A percentile compares a stretch with the other conserved stretches of the same genome.
Conservation (phyloP, 2,329 filamentous ascomycete species). For the Pyrenophora tritici-repentis region DNA sequence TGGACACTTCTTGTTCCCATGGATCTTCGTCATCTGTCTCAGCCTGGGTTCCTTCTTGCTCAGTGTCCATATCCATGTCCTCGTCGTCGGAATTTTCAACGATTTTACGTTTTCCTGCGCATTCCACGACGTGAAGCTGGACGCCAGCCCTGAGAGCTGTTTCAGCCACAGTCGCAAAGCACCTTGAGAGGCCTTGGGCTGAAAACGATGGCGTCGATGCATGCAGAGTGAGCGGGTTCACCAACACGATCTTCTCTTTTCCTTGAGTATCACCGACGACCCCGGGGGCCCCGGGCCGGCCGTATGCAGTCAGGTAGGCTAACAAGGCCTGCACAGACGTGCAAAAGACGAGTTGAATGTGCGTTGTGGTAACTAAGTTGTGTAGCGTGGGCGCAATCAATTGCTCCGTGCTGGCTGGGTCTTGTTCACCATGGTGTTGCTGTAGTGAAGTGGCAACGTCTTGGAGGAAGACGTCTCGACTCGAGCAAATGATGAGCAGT, state of each 20-base stretch:
- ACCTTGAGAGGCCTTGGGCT: conserved; percentile 70
- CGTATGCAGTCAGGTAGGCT: conserved; percentile 67
- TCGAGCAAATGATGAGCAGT: conserved; percentile 72
- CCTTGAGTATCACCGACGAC: conserved; percentile 11
- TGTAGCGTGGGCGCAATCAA: conserved; percentile 69
- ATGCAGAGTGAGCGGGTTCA: conserved; percentile 69
- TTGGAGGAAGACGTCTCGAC: conserved; percentile 66
- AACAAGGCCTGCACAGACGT: conserved; percentile 78
- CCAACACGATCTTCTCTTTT: conserved; percentile 59
- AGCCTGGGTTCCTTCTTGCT: conserved; percentile 7
- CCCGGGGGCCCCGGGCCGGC: conserved; percentile 14
- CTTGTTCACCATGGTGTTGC: conserved; percentile 16
- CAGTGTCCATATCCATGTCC: conserved; percentile 45
- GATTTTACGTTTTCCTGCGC: conserved; percentile 17
- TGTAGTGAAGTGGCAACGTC: conserved; percentile 59
- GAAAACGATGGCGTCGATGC: conserved; percentile 74
- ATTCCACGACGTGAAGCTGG: conserved; percentile 52
- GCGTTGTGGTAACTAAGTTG: conserved; percentile 69
- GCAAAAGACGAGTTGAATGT: conserved; percentile 72
- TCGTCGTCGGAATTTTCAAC: conserved; percentile 62
- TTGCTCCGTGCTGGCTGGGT: conserved; percentile 22
- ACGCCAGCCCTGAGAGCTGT: conserved; percentile 52
- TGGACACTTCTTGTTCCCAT: conserved; percentile 55
- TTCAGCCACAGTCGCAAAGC: conserved; percentile 67
- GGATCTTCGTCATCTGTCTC: conserved; percentile 29